Percentiles rank a stretch among this genome's conserved stretches.
Evolutionary conservation across 2,329 filamentous ascomycete species (phyloP).

Genomic region (Daldinia sp.): DNA sequence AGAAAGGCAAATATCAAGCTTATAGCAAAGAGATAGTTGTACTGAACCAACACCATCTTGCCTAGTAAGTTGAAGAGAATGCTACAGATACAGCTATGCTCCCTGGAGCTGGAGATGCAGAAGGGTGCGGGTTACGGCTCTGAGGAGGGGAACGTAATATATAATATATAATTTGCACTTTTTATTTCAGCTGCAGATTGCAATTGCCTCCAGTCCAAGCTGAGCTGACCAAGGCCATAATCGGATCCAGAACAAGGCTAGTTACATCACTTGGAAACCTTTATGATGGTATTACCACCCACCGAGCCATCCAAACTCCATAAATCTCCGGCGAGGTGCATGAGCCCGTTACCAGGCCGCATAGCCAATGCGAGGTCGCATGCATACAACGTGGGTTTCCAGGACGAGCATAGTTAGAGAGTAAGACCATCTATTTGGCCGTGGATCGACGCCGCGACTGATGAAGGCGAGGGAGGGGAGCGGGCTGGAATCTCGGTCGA

Average conservation of each 20-base stretch:
- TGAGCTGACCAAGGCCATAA: not conserved
- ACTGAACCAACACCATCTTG: slow-evolving; percentile 56
- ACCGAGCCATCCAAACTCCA: not conserved
- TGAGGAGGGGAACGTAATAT: not conserved
- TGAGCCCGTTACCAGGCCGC: not conserved
- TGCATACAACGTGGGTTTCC: slow-evolving; percentile 8
- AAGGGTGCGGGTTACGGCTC: not conserved
- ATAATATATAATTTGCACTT: not conserved
- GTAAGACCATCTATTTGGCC: not conserved
- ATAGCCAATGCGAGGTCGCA: slow-evolving; percentile 9
- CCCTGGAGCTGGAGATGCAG: slow-evolving; percentile 2
- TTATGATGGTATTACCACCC: not conserved
- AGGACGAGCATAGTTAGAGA: not conserved
- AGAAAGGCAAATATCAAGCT: slow-evolving; percentile 72
- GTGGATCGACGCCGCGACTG: not conserved
- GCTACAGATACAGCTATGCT: not conserved
- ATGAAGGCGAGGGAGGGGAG: not conserved
- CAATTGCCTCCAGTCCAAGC: not conserved
- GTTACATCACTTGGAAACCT: slow-evolving; percentile 1
- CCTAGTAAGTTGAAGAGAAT: not conserved
- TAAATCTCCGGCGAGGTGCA: not conserved
- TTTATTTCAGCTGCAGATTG: not conserved
- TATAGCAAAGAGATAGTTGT: slow-evolving; percentile 70
- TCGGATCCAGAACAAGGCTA: not conserved
- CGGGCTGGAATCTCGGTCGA: not conserved